These are phyloP conservation scores for Hemisphaericaspora lyxosophila DNA, from an alignment of 1,139 yeast species.

Conservation along the genomic window DNA sequence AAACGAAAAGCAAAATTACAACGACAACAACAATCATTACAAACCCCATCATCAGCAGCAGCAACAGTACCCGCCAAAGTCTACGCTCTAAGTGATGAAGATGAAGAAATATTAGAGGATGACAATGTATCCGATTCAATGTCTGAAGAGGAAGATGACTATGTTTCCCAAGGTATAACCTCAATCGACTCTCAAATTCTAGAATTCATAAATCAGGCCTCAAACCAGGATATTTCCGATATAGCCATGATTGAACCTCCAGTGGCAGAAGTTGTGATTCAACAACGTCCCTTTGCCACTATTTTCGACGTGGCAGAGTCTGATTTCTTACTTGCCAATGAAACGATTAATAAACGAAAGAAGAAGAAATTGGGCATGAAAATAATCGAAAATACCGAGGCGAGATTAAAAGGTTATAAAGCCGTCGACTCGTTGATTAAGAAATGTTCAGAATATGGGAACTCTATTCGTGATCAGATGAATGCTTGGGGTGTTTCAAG, in stretches of 20 bases:
- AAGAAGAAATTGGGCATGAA: conserved; percentile 71
- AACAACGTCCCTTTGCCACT: conserved; percentile 65
- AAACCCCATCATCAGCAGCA: neutral
- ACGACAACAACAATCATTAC: conserved; percentile 7
- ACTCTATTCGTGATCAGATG: conserved; percentile 68
- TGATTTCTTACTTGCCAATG: conserved; percentile 36
- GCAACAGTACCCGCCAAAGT: neutral
- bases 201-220: conserved; percentile 76
- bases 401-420: conserved; percentile 79
- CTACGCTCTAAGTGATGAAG: conserved; percentile 22
- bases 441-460: conserved; percentile 79
- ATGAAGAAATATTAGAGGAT: conserved; percentile 46
- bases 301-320: conserved; percentile 58
- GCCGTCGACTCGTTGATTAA: conserved; percentile 91
- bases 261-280: conserved; percentile 62
- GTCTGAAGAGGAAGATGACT: conserved; percentile 43
- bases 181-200: conserved; percentile 63
- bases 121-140: conserved; percentile 40
- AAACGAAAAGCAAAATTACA: conserved; percentile 22
- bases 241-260: conserved; percentile 69
- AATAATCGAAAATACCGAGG: conserved; percentile 67
- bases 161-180: conserved; percentile 42
- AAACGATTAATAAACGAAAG: conserved; percentile 30
- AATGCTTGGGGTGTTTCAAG: conserved; percentile 82
- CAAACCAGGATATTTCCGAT: conserved; percentile 74